Percentiles rank a stretch among this genome's conserved stretches.
phyloP scores from a whole-genome alignment of 192 early-diverging fungal species.

The Backusella tuberculispora region DNA sequence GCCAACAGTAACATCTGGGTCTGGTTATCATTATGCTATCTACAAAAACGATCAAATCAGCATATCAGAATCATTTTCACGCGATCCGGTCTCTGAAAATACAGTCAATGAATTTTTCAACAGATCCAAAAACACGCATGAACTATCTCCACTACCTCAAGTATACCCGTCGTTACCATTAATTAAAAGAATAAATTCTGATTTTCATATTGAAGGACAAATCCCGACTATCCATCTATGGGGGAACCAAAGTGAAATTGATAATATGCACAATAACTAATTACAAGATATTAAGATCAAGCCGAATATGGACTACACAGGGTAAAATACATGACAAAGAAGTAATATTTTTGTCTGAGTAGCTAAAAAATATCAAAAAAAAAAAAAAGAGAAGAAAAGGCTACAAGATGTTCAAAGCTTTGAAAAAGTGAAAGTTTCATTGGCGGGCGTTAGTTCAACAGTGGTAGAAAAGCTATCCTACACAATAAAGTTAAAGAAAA shows the following conservation, averaged over 20 bases:
- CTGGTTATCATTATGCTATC: constrained; percentile 12
- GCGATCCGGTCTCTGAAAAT: neutral
- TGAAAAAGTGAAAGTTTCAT: neutral
- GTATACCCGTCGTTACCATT: neutral
- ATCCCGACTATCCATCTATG: constrained; percentile 18
- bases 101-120: constrained; percentile 31
- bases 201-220: neutral
- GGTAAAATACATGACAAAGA: neutral
- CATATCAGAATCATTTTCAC: constrained; percentile 19
- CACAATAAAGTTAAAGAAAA: neutral
- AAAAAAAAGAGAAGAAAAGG: neutral
- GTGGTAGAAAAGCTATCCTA: constrained; percentile 8
- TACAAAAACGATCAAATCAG: neutral
- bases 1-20: neutral
- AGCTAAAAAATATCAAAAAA: neutral
- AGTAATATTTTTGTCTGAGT: too few species aligned
- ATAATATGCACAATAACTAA: neutral
- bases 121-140: constrained; percentile 9
- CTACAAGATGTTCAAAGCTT: neutral
- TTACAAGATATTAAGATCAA: neutral
- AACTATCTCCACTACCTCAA: constrained; percentile 13
- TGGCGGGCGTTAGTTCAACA: constrained; percentile 11
- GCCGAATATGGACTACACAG: neutral
- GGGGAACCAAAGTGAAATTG: constrained; percentile 1
- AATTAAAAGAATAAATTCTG: constrained; percentile 1